Percentiles rank a stretch among this genome's conserved stretches.
Conservation (phyloP, 1,284 basidiomycete genomes). For the Acaromyces ingoldii region DNA sequence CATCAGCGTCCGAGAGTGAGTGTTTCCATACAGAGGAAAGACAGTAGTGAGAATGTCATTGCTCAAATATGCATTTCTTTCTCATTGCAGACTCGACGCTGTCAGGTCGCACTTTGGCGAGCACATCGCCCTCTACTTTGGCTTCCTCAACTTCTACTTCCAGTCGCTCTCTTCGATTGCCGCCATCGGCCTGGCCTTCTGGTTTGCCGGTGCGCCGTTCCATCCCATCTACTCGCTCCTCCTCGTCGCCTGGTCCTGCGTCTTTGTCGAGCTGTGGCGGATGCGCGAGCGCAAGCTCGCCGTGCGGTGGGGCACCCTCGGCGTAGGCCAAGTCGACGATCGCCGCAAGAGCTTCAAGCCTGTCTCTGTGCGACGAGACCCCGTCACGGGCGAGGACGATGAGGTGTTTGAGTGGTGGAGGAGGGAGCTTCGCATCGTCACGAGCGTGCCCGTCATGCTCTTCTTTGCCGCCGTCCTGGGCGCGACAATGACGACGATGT, state of each 20-base stretch:
- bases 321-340: conserved; percentile 25
- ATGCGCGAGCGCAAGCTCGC: conserved; percentile 45
- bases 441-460: conserved; percentile 72
- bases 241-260: conserved; percentile 38
- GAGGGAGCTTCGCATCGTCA: conserved; percentile 63
- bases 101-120: conserved; percentile 48
- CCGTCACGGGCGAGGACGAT: conserved; percentile 39
- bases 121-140: conserved; percentile 49
- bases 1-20: conserved; percentile 25
- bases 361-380: conserved; percentile 20
- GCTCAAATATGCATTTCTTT: background rate
- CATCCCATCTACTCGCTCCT: conserved; percentile 36
- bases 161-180: conserved; percentile 36
- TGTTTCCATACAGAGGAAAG: too few species aligned
- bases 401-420: conserved; percentile 51
- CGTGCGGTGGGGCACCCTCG: conserved; percentile 47
- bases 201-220: conserved; percentile 28
- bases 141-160: conserved; percentile 47
- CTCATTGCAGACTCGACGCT: conserved; percentile 23
- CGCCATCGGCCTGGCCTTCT: conserved; percentile 31
- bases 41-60: background rate
- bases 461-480: conserved; percentile 69
- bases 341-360: conserved; percentile 38
- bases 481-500: conserved; percentile 52
- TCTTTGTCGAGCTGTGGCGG: conserved; percentile 45